Percentiles rank a stretch among this genome's conserved stretches.
Conservation (phyloP, 768 basidiomycete species). For the Psilocybe subaeruginosa region DNA sequence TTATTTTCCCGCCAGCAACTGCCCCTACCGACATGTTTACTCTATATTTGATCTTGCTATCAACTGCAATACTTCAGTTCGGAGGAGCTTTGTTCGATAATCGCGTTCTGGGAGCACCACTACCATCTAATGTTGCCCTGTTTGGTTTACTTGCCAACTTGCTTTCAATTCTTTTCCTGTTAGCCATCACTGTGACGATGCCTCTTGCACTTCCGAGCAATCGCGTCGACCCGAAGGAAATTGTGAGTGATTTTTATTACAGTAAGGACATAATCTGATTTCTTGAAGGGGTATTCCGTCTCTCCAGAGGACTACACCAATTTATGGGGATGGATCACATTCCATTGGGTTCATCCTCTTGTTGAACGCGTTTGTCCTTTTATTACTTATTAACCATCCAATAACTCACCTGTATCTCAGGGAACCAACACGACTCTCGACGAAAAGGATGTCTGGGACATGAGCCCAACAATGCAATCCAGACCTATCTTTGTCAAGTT, state of each 20-base stretch:
- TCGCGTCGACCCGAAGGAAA: slow-evolving; percentile 53
- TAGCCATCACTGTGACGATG: slow-evolving; percentile 58
- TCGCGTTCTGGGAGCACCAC: slow-evolving; percentile 41
- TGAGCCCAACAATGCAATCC: slow-evolving; percentile 71
- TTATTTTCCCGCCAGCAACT: slow-evolving; percentile 55
- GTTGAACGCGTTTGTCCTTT: slow-evolving; percentile 43
- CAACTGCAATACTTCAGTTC: slow-evolving; percentile 48
- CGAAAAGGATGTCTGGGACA: slow-evolving; percentile 72
- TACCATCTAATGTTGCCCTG: slow-evolving; percentile 36
- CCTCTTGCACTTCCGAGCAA: slow-evolving; percentile 68
- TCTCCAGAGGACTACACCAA: slow-evolving; percentile 79
- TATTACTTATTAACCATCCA: not conserved
- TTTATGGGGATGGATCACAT: slow-evolving; percentile 73
- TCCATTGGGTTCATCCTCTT: slow-evolving; percentile 72
- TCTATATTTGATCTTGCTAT: slow-evolving; percentile 55
- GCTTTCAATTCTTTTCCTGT: slow-evolving; percentile 39
- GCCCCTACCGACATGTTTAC: slow-evolving; percentile 66
- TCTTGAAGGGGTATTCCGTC: slow-evolving; percentile 49
- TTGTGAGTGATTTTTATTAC: slow-evolving; percentile 47
- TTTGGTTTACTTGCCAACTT: slow-evolving; percentile 45
- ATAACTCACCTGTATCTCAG: slow-evolving; percentile 20
- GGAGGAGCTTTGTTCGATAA: slow-evolving; percentile 59
- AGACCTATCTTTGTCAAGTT: slow-evolving; percentile 65
- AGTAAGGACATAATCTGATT: not conserved
- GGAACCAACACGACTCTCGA: slow-evolving; percentile 59